phyloP scores from a whole-genome alignment of 1,284 basidiomycete species.

The Cryptococcus depauperatus region DNA sequence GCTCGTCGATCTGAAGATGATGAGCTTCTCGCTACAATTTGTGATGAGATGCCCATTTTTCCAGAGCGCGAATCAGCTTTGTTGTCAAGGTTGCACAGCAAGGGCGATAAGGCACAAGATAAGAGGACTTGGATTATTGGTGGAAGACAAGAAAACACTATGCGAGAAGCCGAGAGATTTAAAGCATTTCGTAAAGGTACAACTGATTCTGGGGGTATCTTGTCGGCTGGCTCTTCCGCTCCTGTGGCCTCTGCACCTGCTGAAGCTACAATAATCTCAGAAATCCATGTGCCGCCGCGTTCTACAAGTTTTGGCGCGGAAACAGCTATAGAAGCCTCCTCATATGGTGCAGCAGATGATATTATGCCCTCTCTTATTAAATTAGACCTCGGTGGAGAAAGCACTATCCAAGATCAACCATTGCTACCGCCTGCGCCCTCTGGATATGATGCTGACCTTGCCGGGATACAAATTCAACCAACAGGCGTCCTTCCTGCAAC shows the following conservation, averaged over 20 bases:
- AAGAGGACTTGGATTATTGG: conserved; percentile 94
- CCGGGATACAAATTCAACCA: conserved; percentile 5
- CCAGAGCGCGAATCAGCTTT: conserved; percentile 88
- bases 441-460: conserved; percentile 4
- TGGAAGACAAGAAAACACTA: conserved; percentile 80
- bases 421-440: conserved; percentile 14
- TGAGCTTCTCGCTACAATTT: conserved; percentile 84
- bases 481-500: conserved; percentile 4
- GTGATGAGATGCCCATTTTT: conserved; percentile 99
- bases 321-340: conserved; percentile 39
- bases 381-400: conserved; percentile 60
- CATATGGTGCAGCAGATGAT: conserved; percentile 47
- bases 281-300: conserved; percentile 10
- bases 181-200: conserved; percentile 44
- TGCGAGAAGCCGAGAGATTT: conserved; percentile 56
- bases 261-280: neutral
- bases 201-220: conserved; percentile 42
- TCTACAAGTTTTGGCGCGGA: conserved; percentile 15
- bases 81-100: conserved; percentile 73
- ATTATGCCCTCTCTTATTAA: conserved; percentile 72
- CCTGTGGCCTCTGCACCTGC: neutral
- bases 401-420: conserved; percentile 39
- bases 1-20: conserved; percentile 76
- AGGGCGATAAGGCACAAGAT: conserved; percentile 81
- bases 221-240: conserved; percentile 4